Evolutionary conservation across 306 rosid species (phyloP).

Genomic region (Datisca glomerata): DNA sequence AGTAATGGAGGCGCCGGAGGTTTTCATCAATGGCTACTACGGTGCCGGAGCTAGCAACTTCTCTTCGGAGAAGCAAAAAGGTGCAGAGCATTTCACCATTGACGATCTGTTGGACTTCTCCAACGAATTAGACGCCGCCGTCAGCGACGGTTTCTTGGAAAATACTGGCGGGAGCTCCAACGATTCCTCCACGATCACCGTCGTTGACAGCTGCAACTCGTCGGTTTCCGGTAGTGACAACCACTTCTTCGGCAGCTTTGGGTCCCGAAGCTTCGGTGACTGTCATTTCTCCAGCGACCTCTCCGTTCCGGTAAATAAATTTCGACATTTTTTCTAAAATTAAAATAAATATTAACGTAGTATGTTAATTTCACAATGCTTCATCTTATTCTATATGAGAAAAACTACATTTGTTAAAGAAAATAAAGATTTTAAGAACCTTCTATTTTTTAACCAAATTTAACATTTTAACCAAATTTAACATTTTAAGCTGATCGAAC

Average conservation of each 20-base stretch:
- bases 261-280: conserved; percentile 26
- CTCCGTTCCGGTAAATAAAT: conserved; percentile 43
- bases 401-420: no score
- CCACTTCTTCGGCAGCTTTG: conserved; percentile 22
- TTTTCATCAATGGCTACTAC: conserved; percentile 47
- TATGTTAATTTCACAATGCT: no score
- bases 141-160: conserved; percentile 31
- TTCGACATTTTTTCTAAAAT: not conserved
- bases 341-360: no score
- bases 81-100: conserved; percentile 53
- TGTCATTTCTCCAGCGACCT: conserved; percentile 44
- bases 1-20: conserved; percentile 58
- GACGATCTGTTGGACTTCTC: conserved; percentile 85
- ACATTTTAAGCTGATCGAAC: no score
- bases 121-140: conserved; percentile 39
- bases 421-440: no score
- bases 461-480: no score
- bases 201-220: conserved; percentile 44
- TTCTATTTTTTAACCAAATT: no score
- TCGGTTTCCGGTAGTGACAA: conserved; percentile 30
- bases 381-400: no score
- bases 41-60: conserved; percentile 30
- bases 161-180: conserved; percentile 38
- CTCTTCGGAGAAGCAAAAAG: conserved; percentile 38
- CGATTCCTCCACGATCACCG: conserved; percentile 40